Percentiles rank a stretch among this genome's conserved stretches.
Evolutionary conservation across 2,329 filamentous ascomycete genomes (phyloP).

Genomic region (Fusarium secorum): DNA sequence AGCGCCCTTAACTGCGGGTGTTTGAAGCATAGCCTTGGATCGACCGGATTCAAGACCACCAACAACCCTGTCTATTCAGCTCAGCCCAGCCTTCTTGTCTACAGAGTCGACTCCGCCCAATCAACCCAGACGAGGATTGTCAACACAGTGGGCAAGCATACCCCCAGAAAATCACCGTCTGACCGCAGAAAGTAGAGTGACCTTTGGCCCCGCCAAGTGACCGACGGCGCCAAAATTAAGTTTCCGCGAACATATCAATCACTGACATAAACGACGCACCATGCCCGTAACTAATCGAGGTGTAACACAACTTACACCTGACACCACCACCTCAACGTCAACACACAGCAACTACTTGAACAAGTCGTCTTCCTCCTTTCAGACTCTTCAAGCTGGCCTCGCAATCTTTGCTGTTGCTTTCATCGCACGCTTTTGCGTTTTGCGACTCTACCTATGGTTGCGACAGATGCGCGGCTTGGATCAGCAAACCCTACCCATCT

Average conservation of each 20-base stretch:
- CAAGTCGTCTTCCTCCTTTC: conserved; percentile 42
- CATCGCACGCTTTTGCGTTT: conserved; percentile 45
- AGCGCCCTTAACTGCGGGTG: conserved; percentile 25
- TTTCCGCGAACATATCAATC: conserved; percentile 40
- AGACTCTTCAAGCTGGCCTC: conserved; percentile 42
- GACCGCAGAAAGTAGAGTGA: conserved; percentile 48
- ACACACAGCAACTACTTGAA: conserved; percentile 44
- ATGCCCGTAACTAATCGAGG: conserved; percentile 47
- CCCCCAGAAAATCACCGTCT: conserved; percentile 45
- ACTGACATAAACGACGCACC: conserved; percentile 37
- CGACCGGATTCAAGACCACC: conserved; percentile 29
- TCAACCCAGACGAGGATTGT: conserved; percentile 42
- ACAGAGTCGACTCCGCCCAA: conserved; percentile 41
- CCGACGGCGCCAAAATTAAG: conserved; percentile 45
- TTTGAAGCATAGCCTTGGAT: conserved; percentile 9
- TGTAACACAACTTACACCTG: conserved; percentile 44
- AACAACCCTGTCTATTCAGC: conserved; percentile 41
- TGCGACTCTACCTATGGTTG: conserved; percentile 40
- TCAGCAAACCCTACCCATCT: conserved; percentile 31
- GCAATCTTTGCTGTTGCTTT: conserved; percentile 48
- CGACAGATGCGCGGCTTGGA: conserved; percentile 39
- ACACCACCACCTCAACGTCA: conserved; percentile 38
- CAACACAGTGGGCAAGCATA: conserved; percentile 42
- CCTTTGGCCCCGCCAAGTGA: conserved; percentile 43
- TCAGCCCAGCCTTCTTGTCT: conserved; percentile 36